Evolutionary conservation across 2,329 filamentous ascomycete genomes (phyloP).

Genomic region (Microcyclospora pomicola): DNA sequence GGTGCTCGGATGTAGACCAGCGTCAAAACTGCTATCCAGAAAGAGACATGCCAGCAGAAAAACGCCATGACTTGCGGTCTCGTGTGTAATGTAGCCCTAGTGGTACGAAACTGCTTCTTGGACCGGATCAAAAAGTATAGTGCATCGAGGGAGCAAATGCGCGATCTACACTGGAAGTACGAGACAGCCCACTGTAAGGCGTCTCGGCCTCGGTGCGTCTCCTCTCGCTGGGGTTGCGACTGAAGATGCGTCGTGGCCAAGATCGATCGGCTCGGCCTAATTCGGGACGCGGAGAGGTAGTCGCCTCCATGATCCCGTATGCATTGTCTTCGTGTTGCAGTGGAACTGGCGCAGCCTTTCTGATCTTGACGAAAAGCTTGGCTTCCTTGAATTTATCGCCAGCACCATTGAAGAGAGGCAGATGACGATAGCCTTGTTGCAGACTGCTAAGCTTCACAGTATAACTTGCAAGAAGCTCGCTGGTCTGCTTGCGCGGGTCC

Average conservation of each 20-base stretch:
- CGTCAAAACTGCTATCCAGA: no score
- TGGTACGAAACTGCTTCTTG: no score
- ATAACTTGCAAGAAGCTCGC: slow-evolving; percentile 65
- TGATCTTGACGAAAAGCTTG: slow-evolving; percentile 81
- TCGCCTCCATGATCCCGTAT: slow-evolving; percentile 13
- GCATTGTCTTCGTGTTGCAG: slow-evolving; percentile 17
- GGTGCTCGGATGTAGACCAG: no score
- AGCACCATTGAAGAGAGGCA: slow-evolving; percentile 75
- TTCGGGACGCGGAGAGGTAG: slow-evolving; percentile 19
- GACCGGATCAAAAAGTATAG: no score
- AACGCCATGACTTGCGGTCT: no score
- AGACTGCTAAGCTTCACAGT: slow-evolving; percentile 84
- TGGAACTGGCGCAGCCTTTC: slow-evolving; percentile 35
- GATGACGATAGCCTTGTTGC: slow-evolving; percentile 81
- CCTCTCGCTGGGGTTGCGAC: slow-evolving; percentile 30
- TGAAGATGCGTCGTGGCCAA: slow-evolving; percentile 30
- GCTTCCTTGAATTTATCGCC: slow-evolving; percentile 93
- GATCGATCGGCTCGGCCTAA: slow-evolving; percentile 20
- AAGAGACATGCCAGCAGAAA: no score
- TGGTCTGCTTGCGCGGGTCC: slow-evolving; percentile 55
- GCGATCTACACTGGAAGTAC: slow-evolving; percentile 23
- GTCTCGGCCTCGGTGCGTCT: slow-evolving; percentile 14
- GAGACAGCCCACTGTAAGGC: slow-evolving; percentile 10
- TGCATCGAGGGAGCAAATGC: slow-evolving; percentile 8
- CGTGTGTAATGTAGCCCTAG: no score